Base-by-base conservation (phyloP, 805 yeast genomes). In the Grigorovia jiainica region DNA sequence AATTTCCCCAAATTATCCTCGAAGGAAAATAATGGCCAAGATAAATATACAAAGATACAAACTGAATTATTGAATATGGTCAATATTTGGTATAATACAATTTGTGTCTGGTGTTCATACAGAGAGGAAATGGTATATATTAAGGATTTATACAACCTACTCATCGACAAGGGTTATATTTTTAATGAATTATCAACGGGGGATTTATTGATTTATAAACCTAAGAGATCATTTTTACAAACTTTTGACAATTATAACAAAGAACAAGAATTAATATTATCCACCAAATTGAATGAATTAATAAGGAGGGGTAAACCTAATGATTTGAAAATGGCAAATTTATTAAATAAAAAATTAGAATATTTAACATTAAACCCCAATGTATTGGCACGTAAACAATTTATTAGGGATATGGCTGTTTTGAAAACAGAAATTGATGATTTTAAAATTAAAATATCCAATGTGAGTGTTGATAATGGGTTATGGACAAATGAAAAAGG, bases 1-100 rank as follows among this genome's bases (percentile, higher is more conserved):
- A 67, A 83, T 58, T 92, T 90, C 65, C 97, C 97, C 2, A 96
- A 87, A 56, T 75, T 85, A 54, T 97, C 97, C 1, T 95, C 97
- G 2, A 27, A 13, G 7, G 31, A 27, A 13, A 27, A 15, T 8
- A 7, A 9, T 33, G n/a, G 23, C 13, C 23, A 8, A 18, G 65
- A 78, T 42, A 76, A 86, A 27, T 86, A 84, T 63, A 70, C 89
- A 17, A 72, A 87, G 46, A 78, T 85, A 23, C 97, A 92, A 60
- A 70, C 84, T 55, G 71, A 86, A 51, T 78, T 89, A 48, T 70
- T 92, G 55, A 87, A 87, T 44, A 83, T 17, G 17, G 81, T 90
- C 52, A 95, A 89, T 62, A 97, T 90, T 61, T 90, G 98, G 98
- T 79, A 84, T 59, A 90, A 85, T 59, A 89, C 97, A 1, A 77